phyloP scores from a whole-genome alignment of 768 basidiomycete genomes.

The Podaxis sp. region DNA sequence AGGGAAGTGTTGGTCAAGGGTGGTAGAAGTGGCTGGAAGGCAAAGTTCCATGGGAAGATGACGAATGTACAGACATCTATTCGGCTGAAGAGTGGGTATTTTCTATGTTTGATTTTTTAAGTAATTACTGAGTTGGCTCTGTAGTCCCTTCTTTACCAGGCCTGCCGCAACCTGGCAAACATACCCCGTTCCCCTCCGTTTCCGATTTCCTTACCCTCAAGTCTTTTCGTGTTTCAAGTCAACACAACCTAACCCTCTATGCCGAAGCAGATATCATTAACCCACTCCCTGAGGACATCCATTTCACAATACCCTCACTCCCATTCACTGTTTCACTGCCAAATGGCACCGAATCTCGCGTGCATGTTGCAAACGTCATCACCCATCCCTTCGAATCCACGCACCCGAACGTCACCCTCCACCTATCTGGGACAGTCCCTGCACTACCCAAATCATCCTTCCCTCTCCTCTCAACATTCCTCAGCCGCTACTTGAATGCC shows the following conservation, averaged over 20 bases:
- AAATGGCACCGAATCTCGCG: slow-evolving; percentile 15
- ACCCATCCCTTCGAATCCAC: slow-evolving; percentile 56
- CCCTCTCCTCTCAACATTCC: slow-evolving; percentile 51
- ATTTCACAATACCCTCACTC: slow-evolving; percentile 48
- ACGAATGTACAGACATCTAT: slow-evolving; percentile 42
- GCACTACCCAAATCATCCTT: slow-evolving; percentile 39
- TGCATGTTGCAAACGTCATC: slow-evolving; percentile 51
- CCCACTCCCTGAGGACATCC: slow-evolving; percentile 46
- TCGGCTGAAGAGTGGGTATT: slow-evolving; percentile 48
- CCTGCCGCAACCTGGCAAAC: slow-evolving; percentile 53
- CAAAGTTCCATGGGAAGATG: slow-evolving; percentile 32
- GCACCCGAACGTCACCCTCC: slow-evolving; percentile 63
- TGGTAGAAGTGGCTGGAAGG: slow-evolving; percentile 50
- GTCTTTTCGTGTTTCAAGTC: slow-evolving; percentile 43
- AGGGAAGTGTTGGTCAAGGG: slow-evolving; percentile 45
- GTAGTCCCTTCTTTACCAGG: slow-evolving; percentile 65
- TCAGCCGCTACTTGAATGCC: slow-evolving; percentile 61
- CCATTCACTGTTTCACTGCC: slow-evolving; percentile 62
- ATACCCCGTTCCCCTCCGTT: slow-evolving; percentile 48
- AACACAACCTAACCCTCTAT: slow-evolving; percentile 31
- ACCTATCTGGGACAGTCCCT: slow-evolving; percentile 52
- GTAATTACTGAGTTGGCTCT: slow-evolving; percentile 9
- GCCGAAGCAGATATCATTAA: slow-evolving; percentile 58
- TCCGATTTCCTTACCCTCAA: slow-evolving; percentile 57
- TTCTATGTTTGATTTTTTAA: background rate